A percentile compares a stretch with the other conserved stretches of the same genome.
Conservation (phyloP, 164 flowering plant genomes). For the Pachysandra terminalis region DNA sequence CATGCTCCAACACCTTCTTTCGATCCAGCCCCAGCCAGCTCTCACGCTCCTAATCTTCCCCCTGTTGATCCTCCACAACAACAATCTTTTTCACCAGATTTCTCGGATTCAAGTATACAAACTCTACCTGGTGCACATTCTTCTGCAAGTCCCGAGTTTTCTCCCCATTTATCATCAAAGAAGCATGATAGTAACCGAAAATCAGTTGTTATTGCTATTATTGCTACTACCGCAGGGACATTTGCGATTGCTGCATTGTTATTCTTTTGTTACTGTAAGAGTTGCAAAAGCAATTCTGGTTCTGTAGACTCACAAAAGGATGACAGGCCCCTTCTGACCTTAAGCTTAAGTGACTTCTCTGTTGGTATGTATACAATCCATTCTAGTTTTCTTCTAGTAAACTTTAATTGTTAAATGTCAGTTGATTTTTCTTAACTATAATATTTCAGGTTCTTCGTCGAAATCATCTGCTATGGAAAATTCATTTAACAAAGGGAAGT, state of each 20-base stretch:
- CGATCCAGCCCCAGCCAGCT: slow-evolving; percentile 25
- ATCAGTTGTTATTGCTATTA: slow-evolving; percentile 56
- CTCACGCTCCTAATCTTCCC: slow-evolving; percentile 20
- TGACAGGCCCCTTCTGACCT: slow-evolving; percentile 81
- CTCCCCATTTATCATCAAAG: slow-evolving; percentile 14
- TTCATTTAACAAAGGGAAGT: slow-evolving; percentile 41
- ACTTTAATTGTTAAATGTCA: background rate
- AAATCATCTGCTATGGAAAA: slow-evolving; percentile 33
- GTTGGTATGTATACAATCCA: slow-evolving; percentile 36
- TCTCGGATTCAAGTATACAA: slow-evolving; percentile 11
- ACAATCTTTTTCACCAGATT: slow-evolving; percentile 28
- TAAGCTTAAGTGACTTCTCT: slow-evolving; percentile 72
- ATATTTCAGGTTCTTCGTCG: slow-evolving; percentile 63
- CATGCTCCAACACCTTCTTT: slow-evolving; percentile 20
- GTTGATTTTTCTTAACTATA: slow-evolving; percentile 2
- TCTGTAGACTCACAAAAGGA: slow-evolving; percentile 51
- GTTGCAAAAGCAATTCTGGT: slow-evolving; percentile 24
- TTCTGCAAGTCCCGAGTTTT: slow-evolving; percentile 23
- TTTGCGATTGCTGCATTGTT: slow-evolving; percentile 46
- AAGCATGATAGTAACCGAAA: slow-evolving; percentile 16
- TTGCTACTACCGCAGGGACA: slow-evolving; percentile 65
- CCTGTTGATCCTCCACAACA: slow-evolving; percentile 14
- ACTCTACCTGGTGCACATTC: slow-evolving; percentile 21
- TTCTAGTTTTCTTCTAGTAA: background rate
- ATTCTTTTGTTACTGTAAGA: slow-evolving; percentile 45